phyloP scores from a whole-genome alignment of 768 basidiomycete species.

The Baorangia bicolor region DNA sequence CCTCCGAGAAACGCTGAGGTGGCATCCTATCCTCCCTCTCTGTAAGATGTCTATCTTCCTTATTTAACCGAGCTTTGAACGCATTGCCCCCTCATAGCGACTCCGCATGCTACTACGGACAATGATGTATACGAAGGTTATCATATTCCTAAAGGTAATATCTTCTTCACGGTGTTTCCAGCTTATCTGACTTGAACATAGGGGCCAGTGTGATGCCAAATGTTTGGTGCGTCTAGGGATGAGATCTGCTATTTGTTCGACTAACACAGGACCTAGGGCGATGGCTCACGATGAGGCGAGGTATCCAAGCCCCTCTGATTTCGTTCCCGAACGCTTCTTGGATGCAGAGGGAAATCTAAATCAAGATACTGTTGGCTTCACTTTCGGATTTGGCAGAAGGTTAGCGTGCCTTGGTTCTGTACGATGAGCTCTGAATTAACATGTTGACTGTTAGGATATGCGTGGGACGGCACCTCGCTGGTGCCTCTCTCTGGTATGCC shows the following conservation, averaged over 20 bases:
- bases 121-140: conserved; percentile 27
- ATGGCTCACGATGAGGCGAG: conserved; percentile 33
- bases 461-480: conserved; percentile 25
- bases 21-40: conserved; percentile 23
- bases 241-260: not conserved
- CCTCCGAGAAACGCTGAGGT: conserved; percentile 30
- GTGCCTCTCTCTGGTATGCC: conserved; percentile 29
- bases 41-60: conserved; percentile 12
- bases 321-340: conserved; percentile 34
- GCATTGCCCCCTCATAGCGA: conserved; percentile 1
- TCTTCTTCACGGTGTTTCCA: not conserved
- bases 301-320: conserved; percentile 34
- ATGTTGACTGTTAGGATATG: conserved; percentile 16
- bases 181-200: conserved; percentile 1
- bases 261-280: conserved; percentile 21
- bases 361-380: conserved; percentile 18
- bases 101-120: conserved; percentile 20
- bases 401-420: not conserved
- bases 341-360: conserved; percentile 19
- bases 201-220: conserved; percentile 28
- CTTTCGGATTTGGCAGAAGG: conserved; percentile 31
- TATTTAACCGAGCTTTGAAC: not conserved
- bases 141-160: conserved; percentile 28
- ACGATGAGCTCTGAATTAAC: not conserved
- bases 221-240: conserved; percentile 24